phyloP scores from a whole-genome alignment of 805 yeast genomes.

The Yamadazyma sp. region DNA sequence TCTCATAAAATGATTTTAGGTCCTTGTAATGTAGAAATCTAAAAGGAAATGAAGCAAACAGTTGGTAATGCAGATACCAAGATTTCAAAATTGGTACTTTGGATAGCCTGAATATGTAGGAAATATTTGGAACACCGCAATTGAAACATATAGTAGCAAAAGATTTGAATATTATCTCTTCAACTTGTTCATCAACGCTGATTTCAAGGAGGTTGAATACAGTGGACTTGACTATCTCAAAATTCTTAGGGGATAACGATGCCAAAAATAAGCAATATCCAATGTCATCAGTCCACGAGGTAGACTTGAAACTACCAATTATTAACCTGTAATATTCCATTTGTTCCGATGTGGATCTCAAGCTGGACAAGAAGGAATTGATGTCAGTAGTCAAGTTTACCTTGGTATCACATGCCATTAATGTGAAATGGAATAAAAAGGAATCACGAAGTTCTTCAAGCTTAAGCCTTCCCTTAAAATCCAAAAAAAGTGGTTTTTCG shows the following conservation, averaged over 20 bases:
- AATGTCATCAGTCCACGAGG: conserved; percentile 1
- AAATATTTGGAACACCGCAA: neutral
- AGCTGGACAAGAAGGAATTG: conserved; percentile 4
- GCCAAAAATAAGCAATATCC: conserved; percentile 15
- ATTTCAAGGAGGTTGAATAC: conserved; percentile 14
- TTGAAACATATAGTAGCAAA: conserved; percentile 4
- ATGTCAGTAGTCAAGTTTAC: conserved; percentile 7
- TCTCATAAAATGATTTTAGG: neutral
- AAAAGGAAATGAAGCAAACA: conserved; percentile 40
- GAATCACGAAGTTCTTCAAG: neutral
- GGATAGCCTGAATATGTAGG: neutral
- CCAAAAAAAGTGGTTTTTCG: neutral
- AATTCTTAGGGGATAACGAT: conserved; percentile 3
- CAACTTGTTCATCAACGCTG: neutral
- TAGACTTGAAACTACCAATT: conserved; percentile 5
- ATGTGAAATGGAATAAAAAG: conserved; percentile 4
- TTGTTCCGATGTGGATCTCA: conserved; percentile 1
- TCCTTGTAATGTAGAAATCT: conserved; percentile 36
- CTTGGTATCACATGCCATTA: conserved; percentile 7
- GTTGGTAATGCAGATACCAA: conserved; percentile 41
- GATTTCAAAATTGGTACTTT: conserved; percentile 38
- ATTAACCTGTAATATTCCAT: conserved; percentile 10
- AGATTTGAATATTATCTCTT: neutral
- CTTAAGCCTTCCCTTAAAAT: conserved; percentile 4
- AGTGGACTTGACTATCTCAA: conserved; percentile 7